Evolutionary conservation across 257 asterid species (phyloP).

Genomic region (Nicotiana tomentosiformis): DNA sequence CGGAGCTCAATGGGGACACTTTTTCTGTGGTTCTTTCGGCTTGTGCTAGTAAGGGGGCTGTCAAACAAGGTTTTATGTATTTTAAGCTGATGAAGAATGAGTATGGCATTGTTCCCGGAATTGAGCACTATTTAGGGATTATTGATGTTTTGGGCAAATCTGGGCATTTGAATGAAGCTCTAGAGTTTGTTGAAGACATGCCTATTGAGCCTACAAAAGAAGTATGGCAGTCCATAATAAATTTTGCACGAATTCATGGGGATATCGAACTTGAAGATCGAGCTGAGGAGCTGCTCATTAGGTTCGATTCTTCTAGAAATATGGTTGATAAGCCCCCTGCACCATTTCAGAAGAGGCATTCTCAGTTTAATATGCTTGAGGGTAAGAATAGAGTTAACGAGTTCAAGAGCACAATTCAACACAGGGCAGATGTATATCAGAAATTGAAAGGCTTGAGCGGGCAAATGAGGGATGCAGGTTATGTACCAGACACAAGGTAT

Average conservation of each 20-base stretch:
- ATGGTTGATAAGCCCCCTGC: conserved; percentile 10
- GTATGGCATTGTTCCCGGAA: conserved; percentile 19
- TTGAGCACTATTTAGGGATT: conserved; percentile 30
- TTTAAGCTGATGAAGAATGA: conserved; percentile 33
- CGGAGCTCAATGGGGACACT: conserved; percentile 29
- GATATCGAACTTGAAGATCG: conserved; percentile 38
- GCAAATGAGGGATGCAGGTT: conserved; percentile 19
- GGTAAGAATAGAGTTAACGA: conserved; percentile 6
- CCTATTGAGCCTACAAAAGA: conserved; percentile 31
- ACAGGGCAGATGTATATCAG: background rate
- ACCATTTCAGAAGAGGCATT: conserved; percentile 19
- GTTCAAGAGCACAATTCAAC: conserved; percentile 1
- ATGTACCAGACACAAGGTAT: conserved; percentile 22
- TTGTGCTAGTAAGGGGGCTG: conserved; percentile 32
- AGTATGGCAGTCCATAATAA: conserved; percentile 28
- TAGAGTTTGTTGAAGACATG: conserved; percentile 33
- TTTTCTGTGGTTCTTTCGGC: conserved; percentile 29
- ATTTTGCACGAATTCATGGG: conserved; percentile 30
- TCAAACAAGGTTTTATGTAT: conserved; percentile 24
- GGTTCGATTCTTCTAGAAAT: conserved; percentile 17
- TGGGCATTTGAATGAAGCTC: conserved; percentile 35
- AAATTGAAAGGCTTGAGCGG: conserved; percentile 16
- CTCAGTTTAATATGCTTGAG: conserved; percentile 16
- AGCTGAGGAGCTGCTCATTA: conserved; percentile 23
- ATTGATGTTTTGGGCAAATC: conserved; percentile 29